phyloP scores from a whole-genome alignment of 2,329 filamentous ascomycete species.

The Cladobotryum protrusum region DNA sequence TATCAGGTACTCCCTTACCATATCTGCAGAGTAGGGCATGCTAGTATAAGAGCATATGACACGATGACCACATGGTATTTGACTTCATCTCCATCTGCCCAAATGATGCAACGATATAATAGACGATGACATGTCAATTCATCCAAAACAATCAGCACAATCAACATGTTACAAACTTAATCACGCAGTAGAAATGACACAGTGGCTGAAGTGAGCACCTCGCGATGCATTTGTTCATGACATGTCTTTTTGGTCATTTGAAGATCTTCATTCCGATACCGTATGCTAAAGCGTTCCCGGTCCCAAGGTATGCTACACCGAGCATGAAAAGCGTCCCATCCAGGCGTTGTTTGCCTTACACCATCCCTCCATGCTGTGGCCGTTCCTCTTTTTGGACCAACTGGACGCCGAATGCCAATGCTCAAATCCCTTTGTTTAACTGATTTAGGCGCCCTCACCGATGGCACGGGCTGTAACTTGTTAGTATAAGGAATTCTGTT shows the following conservation, averaged over 20 bases:
- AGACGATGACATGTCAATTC: too few relatives aligned
- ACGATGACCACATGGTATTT: too few relatives aligned
- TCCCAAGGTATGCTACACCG: conserved; percentile 32
- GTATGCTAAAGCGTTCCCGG: conserved; percentile 33
- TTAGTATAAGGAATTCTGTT: conserved; percentile 22
- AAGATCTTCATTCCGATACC: conserved; percentile 34
- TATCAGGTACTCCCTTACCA: too few relatives aligned
- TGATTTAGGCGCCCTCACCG: conserved; percentile 42
- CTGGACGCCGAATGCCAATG: conserved; percentile 33
- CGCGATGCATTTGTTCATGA: neutral
- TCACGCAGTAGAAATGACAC: too few relatives aligned
- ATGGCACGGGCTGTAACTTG: conserved; percentile 51
- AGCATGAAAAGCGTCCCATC: conserved; percentile 36
- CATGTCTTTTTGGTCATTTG: conserved; percentile 17
- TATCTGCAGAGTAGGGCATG: too few relatives aligned
- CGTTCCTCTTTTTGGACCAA: conserved; percentile 31
- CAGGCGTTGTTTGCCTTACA: conserved; percentile 30
- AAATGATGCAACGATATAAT: too few relatives aligned
- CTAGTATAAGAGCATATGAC: too few relatives aligned
- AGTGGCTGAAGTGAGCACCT: too few relatives aligned
- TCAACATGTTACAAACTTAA: too few relatives aligned
- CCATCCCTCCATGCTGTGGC: conserved; percentile 29
- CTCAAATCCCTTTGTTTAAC: conserved; percentile 26
- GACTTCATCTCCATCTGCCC: too few relatives aligned
- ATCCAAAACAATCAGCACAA: too few relatives aligned